These are phyloP conservation scores for Botrytis porri DNA, from an alignment of 2,329 filamentous ascomycete species.

Conservation along the genomic window DNA sequence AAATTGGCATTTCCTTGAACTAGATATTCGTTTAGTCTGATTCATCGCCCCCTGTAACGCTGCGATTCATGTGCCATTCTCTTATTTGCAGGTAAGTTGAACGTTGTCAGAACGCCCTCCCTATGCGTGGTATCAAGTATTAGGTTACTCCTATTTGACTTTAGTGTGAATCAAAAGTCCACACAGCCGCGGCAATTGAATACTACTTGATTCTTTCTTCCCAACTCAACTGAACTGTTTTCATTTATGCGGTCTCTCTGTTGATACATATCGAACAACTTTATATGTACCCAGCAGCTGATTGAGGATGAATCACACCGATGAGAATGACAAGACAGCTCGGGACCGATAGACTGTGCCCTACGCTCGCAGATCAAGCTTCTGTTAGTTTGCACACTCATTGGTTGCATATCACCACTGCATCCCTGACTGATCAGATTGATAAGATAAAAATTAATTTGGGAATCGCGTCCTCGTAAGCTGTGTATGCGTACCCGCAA, in stretches of 20 bases:
- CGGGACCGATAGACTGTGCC: not conserved
- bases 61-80: not conserved
- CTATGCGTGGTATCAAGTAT: too few species aligned
- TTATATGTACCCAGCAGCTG: not conserved
- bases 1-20: not conserved
- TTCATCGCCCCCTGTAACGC: not conserved
- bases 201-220: not conserved
- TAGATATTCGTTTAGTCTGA: not conserved
- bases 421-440: slow-evolving; percentile 10
- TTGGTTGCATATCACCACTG: not conserved
- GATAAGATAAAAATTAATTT: slow-evolving; percentile 12
- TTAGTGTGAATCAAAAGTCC: not conserved
- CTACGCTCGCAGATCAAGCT: not conserved
- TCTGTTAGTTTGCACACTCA: not conserved
- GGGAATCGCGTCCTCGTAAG: slow-evolving; percentile 6
- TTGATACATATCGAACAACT: not conserved
- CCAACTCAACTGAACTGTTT: not conserved
- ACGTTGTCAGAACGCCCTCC: not conserved
- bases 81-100: not conserved
- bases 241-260: not conserved
- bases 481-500: slow-evolving; percentile 11
- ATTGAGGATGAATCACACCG: not conserved
- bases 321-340: not conserved
- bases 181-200: not conserved
- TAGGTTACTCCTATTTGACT: too few species aligned